phyloP scores from a whole-genome alignment of 805 yeast genomes.

The Teunomyces gatunensis region DNA sequence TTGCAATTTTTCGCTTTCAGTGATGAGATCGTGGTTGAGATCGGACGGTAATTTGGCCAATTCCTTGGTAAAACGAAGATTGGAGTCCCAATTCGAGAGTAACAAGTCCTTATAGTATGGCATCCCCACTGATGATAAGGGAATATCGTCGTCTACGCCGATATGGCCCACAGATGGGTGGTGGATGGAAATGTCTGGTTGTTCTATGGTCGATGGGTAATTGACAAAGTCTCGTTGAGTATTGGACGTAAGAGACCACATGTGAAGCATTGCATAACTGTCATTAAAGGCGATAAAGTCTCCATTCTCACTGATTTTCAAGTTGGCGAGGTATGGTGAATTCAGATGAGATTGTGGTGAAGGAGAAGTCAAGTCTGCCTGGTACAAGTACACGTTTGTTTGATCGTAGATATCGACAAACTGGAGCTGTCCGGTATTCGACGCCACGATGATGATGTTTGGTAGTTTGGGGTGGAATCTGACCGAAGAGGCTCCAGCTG shows the following conservation, averaged over 20 bases:
- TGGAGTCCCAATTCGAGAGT: conserved; percentile 77
- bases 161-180: conserved; percentile 25
- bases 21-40: conserved; percentile 49
- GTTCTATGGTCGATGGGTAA: conserved; percentile 46
- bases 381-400: conserved; percentile 61
- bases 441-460: conserved; percentile 69
- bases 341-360: conserved; percentile 8
- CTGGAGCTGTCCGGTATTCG: conserved; percentile 78
- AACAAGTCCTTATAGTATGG: conserved; percentile 80
- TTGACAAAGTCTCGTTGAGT: conserved; percentile 33
- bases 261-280: conserved; percentile 55
- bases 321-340: conserved; percentile 37
- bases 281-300: conserved; percentile 74
- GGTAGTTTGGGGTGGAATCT: conserved; percentile 85
- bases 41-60: conserved; percentile 57
- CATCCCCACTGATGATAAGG: conserved; percentile 75
- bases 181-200: conserved; percentile 45
- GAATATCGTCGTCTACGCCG: conserved; percentile 40
- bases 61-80: conserved; percentile 56
- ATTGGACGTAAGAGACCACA: conserved; percentile 56
- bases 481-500: conserved; percentile 84
- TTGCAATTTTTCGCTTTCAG: conserved; percentile 17
- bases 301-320: conserved; percentile 67
- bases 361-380: conserved; percentile 48
- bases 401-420: conserved; percentile 83